Evolutionary conservation across 2,329 filamentous ascomycete species (phyloP).

Genomic region (Arthrobotrys sphaeroides): DNA sequence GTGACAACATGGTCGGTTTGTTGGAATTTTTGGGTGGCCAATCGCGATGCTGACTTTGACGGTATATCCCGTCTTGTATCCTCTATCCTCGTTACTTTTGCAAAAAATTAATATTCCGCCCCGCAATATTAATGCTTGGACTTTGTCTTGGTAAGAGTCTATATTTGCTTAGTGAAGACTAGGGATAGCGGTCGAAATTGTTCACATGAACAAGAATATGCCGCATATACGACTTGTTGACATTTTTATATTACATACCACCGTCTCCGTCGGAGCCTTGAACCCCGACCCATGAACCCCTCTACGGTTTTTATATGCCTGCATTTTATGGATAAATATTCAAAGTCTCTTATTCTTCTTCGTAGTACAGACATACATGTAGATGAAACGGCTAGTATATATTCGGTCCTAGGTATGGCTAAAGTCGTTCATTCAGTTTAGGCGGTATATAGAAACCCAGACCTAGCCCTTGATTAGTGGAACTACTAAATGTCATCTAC

Average conservation of each 20-base stretch:
- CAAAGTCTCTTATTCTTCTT: background rate
- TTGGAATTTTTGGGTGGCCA: background rate
- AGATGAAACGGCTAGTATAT: slow-evolving; percentile 9
- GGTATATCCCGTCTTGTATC: slow-evolving; percentile 14
- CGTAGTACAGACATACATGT: too few relatives aligned
- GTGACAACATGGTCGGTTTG: slow-evolving; percentile 7
- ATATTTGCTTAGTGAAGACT: background rate
- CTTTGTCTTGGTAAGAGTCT: background rate
- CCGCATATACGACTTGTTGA: slow-evolving; percentile 22
- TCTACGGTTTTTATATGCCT: slow-evolving; percentile 3
- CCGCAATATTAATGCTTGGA: slow-evolving; percentile 13
- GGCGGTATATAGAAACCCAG: slow-evolving; percentile 14
- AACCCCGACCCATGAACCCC: background rate
- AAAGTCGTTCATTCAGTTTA: slow-evolving; percentile 16
- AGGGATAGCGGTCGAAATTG: background rate
- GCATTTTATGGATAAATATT: slow-evolving; percentile 18
- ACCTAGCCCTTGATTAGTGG: background rate
- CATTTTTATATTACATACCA: slow-evolving; percentile 12
- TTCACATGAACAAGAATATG: slow-evolving; percentile 24
- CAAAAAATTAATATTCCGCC: background rate
- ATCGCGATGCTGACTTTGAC: too few relatives aligned
- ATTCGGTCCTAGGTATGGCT: slow-evolving; percentile 10
- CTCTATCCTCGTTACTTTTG: slow-evolving; percentile 5
- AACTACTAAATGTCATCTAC: background rate
- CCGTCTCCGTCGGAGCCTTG: background rate